These are phyloP conservation scores for Phycomyces blakesleeanus DNA, from an alignment of 192 early-diverging fungal genomes.

Conservation along the genomic window DNA sequence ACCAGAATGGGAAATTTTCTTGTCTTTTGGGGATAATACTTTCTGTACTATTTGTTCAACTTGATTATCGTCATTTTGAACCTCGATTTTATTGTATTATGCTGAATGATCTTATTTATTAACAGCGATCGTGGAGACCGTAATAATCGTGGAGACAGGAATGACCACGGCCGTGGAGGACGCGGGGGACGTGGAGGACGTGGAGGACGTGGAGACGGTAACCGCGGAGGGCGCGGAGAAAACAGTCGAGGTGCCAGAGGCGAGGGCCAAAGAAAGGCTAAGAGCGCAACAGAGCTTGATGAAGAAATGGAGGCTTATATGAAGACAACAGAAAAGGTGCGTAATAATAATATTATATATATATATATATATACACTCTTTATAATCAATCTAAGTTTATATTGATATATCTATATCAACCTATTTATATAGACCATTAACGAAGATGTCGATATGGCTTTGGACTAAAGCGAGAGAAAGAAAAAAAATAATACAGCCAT, in stretches of 20 bases:
- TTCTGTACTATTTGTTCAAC: too few relatives aligned
- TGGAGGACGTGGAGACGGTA: slow-evolving; percentile 4
- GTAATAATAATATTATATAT: background rate
- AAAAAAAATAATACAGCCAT: background rate
- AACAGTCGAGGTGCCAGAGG: slow-evolving; percentile 5
- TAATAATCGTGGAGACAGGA: slow-evolving; percentile 14
- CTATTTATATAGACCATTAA: slow-evolving; percentile 6
- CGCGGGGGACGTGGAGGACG: slow-evolving; percentile 11
- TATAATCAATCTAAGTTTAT: too few relatives aligned
- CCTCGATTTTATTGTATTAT: too few relatives aligned
- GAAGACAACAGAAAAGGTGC: slow-evolving; percentile 23
- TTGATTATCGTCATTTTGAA: too few relatives aligned
- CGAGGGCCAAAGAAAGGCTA: background rate
- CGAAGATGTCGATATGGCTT: slow-evolving; percentile 13
- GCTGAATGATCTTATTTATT: too few relatives aligned
- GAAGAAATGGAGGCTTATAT: slow-evolving; percentile 58
- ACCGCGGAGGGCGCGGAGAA: slow-evolving; percentile 5
- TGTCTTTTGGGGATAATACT: too few relatives aligned
- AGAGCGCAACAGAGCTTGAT: slow-evolving; percentile 46
- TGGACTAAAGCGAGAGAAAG: slow-evolving; percentile 9
- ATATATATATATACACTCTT: background rate
- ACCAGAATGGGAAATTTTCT: too few relatives aligned
- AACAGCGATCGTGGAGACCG: background rate
- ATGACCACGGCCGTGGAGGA: background rate
- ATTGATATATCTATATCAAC: background rate